Evolutionary conservation across 2,329 filamentous ascomycete genomes (phyloP).

Genomic region (Aspergillus persii): DNA sequence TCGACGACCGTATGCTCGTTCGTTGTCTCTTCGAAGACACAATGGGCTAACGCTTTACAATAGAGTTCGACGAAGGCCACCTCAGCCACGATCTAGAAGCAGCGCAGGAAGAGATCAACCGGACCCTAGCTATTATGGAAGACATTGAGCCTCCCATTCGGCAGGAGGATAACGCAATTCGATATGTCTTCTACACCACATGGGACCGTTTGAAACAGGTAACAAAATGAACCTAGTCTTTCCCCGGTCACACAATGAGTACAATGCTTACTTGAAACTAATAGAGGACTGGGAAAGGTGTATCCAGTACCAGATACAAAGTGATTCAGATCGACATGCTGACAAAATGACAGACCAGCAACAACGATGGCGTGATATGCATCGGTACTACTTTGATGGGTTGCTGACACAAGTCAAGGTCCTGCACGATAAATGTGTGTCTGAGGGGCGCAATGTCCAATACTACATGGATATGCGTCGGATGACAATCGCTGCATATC

Average conservation of each 20-base stretch:
- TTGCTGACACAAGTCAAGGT: background rate
- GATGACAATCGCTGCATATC: background rate
- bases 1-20: background rate
- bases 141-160: background rate
- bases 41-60: too few relatives aligned
- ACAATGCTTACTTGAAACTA: too few relatives aligned
- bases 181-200: background rate
- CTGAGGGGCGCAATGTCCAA: background rate
- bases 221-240: background rate
- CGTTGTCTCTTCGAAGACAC: too few relatives aligned
- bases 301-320: too few relatives aligned
- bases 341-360: background rate
- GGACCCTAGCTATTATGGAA: background rate
- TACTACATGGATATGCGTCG: constrained; percentile 2
- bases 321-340: background rate
- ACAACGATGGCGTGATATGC: background rate
- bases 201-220: constrained; percentile 2
- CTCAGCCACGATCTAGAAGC: background rate
- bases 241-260: too few relatives aligned
- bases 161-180: background rate
- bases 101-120: background rate
- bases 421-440: background rate
- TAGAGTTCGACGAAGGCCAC: constrained; percentile 3
- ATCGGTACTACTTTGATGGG: background rate
- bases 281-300: too few relatives aligned